A percentile compares a stretch with the other conserved stretches of the same genome.
Evolutionary conservation across 192 early-diverging fungal genomes (phyloP).

Genomic region (Globomyces pollinis-pini): DNA sequence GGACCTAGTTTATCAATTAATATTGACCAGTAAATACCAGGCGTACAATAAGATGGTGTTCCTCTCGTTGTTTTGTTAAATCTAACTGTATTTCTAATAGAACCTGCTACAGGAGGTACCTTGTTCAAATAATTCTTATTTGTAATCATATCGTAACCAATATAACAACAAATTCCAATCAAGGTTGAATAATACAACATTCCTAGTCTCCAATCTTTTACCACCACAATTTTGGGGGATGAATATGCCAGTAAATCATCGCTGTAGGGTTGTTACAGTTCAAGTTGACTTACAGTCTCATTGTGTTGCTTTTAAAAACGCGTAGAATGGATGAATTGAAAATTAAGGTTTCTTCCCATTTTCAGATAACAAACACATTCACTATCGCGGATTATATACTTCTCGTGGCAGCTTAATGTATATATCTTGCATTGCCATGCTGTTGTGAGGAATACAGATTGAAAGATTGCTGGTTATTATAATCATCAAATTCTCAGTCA

Average conservation of each 20-base stretch:
- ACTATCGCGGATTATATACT: too few species aligned
- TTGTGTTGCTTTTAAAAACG: too few species aligned
- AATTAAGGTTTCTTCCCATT: too few species aligned
- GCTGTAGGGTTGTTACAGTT: too few species aligned
- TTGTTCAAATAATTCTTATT: constrained; percentile 17
- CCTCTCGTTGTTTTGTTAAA: background rate
- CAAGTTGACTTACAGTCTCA: too few species aligned
- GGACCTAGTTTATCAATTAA: background rate
- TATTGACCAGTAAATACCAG: background rate
- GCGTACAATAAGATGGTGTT: constrained; percentile 18
- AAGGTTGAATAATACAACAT: background rate
- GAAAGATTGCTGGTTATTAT: too few species aligned
- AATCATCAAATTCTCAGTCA: too few species aligned
- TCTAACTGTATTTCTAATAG: constrained; percentile 11
- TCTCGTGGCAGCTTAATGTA: too few species aligned
- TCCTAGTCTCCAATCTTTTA: background rate
- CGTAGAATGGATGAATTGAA: too few species aligned
- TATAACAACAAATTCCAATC: background rate
- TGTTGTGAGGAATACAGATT: too few species aligned
- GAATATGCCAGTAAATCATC: background rate
- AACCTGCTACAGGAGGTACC: constrained; percentile 21
- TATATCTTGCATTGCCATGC: too few species aligned
- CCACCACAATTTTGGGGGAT: background rate
- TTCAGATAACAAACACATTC: too few species aligned
- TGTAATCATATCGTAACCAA: background rate